Conservation (phyloP, 179 eudicot genomes). For the Pouteria campechiana region DNA sequence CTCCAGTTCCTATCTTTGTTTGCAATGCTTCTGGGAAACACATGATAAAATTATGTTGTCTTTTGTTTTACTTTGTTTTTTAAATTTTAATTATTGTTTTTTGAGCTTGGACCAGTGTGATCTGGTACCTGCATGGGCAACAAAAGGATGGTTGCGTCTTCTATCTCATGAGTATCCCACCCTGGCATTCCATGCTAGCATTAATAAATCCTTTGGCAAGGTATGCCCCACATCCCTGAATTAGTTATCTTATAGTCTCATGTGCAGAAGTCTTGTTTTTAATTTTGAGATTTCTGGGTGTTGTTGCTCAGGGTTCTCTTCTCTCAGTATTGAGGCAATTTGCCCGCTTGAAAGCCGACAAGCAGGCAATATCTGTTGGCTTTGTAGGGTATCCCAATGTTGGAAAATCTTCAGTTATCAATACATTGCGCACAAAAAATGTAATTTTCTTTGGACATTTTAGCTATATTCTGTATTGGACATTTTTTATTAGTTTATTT, state of each 20-base stretch:
- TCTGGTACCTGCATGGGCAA: conserved; percentile 92
- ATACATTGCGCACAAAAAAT: conserved; percentile 90
- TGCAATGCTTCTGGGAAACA: not conserved
- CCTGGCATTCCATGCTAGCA: conserved; percentile 88
- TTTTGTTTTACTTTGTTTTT: not conserved
- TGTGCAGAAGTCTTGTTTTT: not conserved
- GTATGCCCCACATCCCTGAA: conserved; percentile 17
- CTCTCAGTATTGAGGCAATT: conserved; percentile 88
- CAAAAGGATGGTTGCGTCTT: conserved; percentile 89
- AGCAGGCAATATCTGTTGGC: conserved; percentile 96
- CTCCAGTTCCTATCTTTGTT: no score
- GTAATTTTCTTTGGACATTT: conserved; percentile 21
- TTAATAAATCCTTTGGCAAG: conserved; percentile 94
- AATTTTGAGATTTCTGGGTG: not conserved
- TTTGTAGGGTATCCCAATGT: conserved; percentile 98
- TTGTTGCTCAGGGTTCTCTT: conserved; percentile 66
- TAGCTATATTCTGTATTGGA: not conserved
- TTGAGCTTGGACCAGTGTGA: conserved; percentile 39
- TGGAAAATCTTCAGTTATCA: conserved; percentile 96
- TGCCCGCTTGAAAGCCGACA: conserved; percentile 83
- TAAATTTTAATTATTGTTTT: not conserved
- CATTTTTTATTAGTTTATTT: no score
- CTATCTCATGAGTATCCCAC: conserved; percentile 81
- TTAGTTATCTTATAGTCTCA: not conserved
- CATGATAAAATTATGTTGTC: not conserved